Base-by-base conservation (phyloP, 1,139 yeast genomes). In the Zygoascus meyerae region DNA sequence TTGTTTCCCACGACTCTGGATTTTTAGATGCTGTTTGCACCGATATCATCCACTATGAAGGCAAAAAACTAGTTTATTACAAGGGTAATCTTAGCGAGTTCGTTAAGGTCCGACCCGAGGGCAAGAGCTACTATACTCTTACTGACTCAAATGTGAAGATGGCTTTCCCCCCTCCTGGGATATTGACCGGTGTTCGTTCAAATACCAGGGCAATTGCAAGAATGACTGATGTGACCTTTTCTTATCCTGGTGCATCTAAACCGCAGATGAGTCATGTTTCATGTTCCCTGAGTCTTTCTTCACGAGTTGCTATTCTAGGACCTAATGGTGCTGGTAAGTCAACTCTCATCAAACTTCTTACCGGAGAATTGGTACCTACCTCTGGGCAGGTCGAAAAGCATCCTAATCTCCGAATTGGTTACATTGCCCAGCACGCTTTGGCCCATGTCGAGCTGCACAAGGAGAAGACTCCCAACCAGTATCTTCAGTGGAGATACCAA, bases 281-380 rank as follows among this genome's bases (percentile, higher is more conserved):
- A 3, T 86, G 95, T 69, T 84, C 95, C 11, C 76, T 92, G 53
- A 85, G 95, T 1, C 74, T 92, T 54, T 86, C 95, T 14, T 90
- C 97, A 37, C 84, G 98, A 71, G 96, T 92, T 55, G 98, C 97
- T 40, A 83, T 92, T 61, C 71, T 92, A 53, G 98, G 98, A 48
- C 97, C 98, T 54, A 92, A 92, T 66, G 98, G 98, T 76, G 98
- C 98, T 48, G 98, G 98, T 73, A 92, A 92, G 68, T 87, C 97
- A 6, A 92, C 98, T 15, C 75, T 92, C 62, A 92, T 92, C 69
- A 92, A 92, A 69, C 74, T 90, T 47, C 75, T 92, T 59, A 92
- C 97, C 10, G 98, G 86, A 54, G 98, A 92, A 68, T 74, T 87
- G 52, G 77, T 86, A 47, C 97, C 98, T 28, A 76, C 79, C 55